Evolutionary conservation across 495 filamentous ascomycete species (phyloP), one percentile per base, ranked within the genome.

Genomic region (Talaromyces adpressus): DNA sequence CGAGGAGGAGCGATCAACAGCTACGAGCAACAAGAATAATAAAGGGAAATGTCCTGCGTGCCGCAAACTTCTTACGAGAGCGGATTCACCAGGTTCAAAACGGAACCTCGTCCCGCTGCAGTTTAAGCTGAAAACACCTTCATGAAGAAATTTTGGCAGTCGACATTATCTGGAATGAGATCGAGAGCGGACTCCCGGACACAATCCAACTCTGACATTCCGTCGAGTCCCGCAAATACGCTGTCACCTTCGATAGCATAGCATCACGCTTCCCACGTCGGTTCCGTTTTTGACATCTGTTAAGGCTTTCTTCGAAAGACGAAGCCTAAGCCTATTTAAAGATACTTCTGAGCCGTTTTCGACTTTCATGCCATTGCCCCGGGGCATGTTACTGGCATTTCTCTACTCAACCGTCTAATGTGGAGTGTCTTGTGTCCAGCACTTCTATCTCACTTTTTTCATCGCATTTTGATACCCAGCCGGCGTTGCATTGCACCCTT

Each of bases 101-200:
- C 66, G 71, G 64, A 57, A 72, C 65, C 20, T 81, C 30, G 82
- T 85, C 53, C 79, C 83, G 0, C 71, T 91, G 22, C 81, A 88
- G 64, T 74, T 89, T 25, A 89, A 89, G 69, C 64, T 89, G 29
- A 78, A 77, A 68, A 25, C 23, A 6, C 61, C 30, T 32, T 51
- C 51, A 53, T 66, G 59, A 41, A 16, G 25, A 6, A 20, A 27
- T 23, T 51, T 41, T 16, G 14, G 12, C 14, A 5, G 36, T 41
- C 36, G 36, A 14, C 36, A 41, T 41, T 41, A 41, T 41, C 36
- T 16, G 3, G 36, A 41, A 41, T 36, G 36, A 41, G 36, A 41
- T 41, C 12, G 9, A 14, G 36, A 16, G 36, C 36, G 6, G n/a
- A 5, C 11, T 11, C 12, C 0, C 36, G 12, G 2, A 16, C 14